Conservation (phyloP, 164 flowering plant genomes). For the Saururus chinensis region DNA sequence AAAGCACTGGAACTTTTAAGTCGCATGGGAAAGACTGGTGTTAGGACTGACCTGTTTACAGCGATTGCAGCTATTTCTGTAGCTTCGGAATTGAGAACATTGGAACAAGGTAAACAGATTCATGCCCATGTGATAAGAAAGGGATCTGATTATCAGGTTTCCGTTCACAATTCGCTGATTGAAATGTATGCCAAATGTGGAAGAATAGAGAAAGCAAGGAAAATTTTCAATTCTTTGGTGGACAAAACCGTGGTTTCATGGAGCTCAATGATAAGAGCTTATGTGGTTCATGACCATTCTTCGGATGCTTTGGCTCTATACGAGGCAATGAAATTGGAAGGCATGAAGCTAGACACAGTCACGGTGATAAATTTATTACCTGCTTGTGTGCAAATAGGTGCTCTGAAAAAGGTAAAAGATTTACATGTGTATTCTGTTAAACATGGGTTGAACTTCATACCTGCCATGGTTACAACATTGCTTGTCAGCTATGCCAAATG, state of each 20-base stretch:
- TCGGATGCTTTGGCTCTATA: slow-evolving; percentile 39
- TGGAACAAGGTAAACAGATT: slow-evolving; percentile 29
- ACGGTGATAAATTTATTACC: slow-evolving; percentile 45
- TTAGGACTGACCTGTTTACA: slow-evolving; percentile 40
- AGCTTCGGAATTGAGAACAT: slow-evolving; percentile 32
- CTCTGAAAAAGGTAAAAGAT: slow-evolving; percentile 36
- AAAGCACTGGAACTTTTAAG: slow-evolving; percentile 28
- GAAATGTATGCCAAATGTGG: slow-evolving; percentile 49
- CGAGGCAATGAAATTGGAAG: slow-evolving; percentile 33
- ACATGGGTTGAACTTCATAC: slow-evolving; percentile 15
- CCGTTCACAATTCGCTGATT: slow-evolving; percentile 48
- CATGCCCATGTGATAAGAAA: slow-evolving; percentile 47
- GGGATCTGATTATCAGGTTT: slow-evolving; percentile 31
- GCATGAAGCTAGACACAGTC: slow-evolving; percentile 26
- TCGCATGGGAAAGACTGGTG: slow-evolving; percentile 29
- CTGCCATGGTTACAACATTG: slow-evolving; percentile 31
- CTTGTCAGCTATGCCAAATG: slow-evolving; percentile 53
- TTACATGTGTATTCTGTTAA: slow-evolving; percentile 40
- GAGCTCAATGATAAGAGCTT: slow-evolving; percentile 52
- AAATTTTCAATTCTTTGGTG: slow-evolving; percentile 24
- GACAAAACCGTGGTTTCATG: slow-evolving; percentile 40
- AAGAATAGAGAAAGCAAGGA: slow-evolving; percentile 19
- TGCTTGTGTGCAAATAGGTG: slow-evolving; percentile 47
- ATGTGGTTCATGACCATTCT: slow-evolving; percentile 22
- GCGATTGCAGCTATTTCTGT: slow-evolving; percentile 37